Conservation (phyloP, 2,329 filamentous ascomycete genomes). For the Hypoxylon sp. region DNA sequence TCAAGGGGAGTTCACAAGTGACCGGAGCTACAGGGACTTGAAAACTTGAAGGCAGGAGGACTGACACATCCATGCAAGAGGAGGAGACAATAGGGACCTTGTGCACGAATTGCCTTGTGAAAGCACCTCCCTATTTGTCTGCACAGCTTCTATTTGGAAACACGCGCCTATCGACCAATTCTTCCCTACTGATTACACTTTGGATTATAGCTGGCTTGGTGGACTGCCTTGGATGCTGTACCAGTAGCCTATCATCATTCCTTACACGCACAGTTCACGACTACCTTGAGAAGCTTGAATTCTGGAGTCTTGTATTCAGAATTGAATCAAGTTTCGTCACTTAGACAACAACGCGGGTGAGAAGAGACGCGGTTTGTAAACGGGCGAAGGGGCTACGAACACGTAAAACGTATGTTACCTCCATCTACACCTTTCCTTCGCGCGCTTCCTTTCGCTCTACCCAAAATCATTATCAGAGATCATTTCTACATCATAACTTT, state of each 20-base stretch:
- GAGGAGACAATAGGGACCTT: constrained; percentile 28
- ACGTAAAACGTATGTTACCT: constrained; percentile 27
- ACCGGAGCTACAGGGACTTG: constrained; percentile 13
- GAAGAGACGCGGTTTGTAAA: constrained; percentile 10
- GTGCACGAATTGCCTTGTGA: constrained; percentile 11
- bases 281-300: background rate
- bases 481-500: background rate
- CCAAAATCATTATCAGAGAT: background rate
- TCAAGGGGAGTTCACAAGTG: constrained; percentile 16
- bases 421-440: constrained; percentile 1
- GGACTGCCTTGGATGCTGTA: constrained; percentile 11
- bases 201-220: constrained; percentile 22
- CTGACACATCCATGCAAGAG: constrained; percentile 20
- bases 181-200: constrained; percentile 14
- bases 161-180: constrained; percentile 2
- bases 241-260: constrained; percentile 8
- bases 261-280: constrained; percentile 3
- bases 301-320: background rate
- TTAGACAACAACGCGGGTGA: background rate
- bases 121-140: constrained; percentile 9
- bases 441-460: background rate
- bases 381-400: constrained; percentile 8
- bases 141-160: constrained; percentile 9
- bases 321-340: background rate
- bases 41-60: constrained; percentile 10